Percentiles rank a stretch among this genome's conserved stretches.
These are phyloP conservation scores for Teunomyces funiuensis DNA, from an alignment of 805 yeast species.

Conservation along the genomic window DNA sequence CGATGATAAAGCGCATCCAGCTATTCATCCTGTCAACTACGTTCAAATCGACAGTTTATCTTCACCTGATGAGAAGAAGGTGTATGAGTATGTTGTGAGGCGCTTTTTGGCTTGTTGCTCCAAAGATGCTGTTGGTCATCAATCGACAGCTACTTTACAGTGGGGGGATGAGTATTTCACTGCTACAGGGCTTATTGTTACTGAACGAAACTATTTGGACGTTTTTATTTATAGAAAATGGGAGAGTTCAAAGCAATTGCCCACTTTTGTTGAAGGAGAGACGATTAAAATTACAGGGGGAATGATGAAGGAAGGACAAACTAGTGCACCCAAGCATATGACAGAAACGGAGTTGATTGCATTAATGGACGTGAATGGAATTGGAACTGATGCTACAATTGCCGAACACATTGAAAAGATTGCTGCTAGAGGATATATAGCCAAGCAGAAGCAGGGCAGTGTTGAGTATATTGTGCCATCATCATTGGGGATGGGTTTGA, in stretches of 20 bases:
- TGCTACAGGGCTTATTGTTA: slow-evolving; percentile 72
- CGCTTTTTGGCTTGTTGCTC: slow-evolving; percentile 92
- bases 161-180: slow-evolving; percentile 81
- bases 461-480: slow-evolving; percentile 68
- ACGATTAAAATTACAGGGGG: slow-evolving; percentile 54
- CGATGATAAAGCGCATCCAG: slow-evolving; percentile 97
- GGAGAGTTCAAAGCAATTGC: slow-evolving; percentile 66
- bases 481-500: slow-evolving; percentile 78
- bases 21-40: slow-evolving; percentile 83
- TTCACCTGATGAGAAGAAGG: slow-evolving; percentile 55
- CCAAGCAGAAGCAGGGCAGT: slow-evolving; percentile 38
- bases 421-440: slow-evolving; percentile 62
- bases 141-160: slow-evolving; percentile 56
- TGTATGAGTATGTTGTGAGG: slow-evolving; percentile 83
- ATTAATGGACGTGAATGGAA: slow-evolving; percentile 94
- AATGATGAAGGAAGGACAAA: slow-evolving; percentile 68
- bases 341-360: slow-evolving; percentile 92
- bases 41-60: slow-evolving; percentile 29
- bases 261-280: slow-evolving; percentile 61
- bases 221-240: slow-evolving; percentile 78
- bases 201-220: slow-evolving; percentile 75
- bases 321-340: slow-evolving; percentile 77
- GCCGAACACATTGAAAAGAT: slow-evolving; percentile 95
- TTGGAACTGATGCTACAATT: slow-evolving; percentile 98
- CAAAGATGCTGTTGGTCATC: slow-evolving; percentile 79